A percentile compares a stretch with the other conserved stretches of the same genome.
These are phyloP conservation scores for Aspergillus sclerotioniger DNA, from an alignment of 495 filamentous ascomycete species.

Conservation along the genomic window DNA sequence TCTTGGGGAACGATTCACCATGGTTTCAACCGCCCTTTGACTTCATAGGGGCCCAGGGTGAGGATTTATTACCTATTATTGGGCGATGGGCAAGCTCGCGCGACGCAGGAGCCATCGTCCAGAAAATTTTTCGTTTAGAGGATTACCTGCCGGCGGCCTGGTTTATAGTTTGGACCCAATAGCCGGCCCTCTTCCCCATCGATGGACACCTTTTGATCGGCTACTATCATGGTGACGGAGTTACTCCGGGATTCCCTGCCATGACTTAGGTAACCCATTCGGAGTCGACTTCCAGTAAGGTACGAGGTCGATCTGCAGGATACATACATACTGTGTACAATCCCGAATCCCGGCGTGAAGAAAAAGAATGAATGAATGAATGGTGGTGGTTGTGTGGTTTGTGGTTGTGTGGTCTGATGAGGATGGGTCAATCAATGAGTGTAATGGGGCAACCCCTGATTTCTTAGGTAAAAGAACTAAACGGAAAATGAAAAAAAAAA, in stretches of 20 bases:
- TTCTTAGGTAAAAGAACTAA: conserved; percentile 2
- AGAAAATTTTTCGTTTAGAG: conserved; percentile 4
- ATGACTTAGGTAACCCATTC: not conserved
- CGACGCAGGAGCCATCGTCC: conserved; percentile 1
- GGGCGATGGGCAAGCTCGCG: not conserved
- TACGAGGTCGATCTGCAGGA: not conserved
- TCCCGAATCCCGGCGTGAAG: too few relatives aligned
- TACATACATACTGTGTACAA: not conserved
- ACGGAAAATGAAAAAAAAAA: not conserved
- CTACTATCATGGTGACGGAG: conserved; percentile 4
- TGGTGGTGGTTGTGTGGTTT: not conserved
- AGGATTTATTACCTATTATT: conserved; percentile 6
- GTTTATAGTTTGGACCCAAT: conserved; percentile 6
- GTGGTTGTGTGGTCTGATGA: not conserved
- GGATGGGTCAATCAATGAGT: not conserved
- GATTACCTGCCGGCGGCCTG: not conserved
- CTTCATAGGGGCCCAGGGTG: conserved; percentile 1
- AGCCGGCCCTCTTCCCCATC: not conserved
- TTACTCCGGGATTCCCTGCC: not conserved
- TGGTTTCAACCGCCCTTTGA: conserved; percentile 5
- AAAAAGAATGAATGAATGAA: not conserved
- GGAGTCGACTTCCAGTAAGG: not conserved
- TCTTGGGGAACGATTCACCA: conserved; percentile 6
- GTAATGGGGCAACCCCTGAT: conserved; percentile 6
- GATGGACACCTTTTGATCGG: not conserved